Conservation (phyloP, 331 rosid genomes). For the Quercus lobata region DNA sequence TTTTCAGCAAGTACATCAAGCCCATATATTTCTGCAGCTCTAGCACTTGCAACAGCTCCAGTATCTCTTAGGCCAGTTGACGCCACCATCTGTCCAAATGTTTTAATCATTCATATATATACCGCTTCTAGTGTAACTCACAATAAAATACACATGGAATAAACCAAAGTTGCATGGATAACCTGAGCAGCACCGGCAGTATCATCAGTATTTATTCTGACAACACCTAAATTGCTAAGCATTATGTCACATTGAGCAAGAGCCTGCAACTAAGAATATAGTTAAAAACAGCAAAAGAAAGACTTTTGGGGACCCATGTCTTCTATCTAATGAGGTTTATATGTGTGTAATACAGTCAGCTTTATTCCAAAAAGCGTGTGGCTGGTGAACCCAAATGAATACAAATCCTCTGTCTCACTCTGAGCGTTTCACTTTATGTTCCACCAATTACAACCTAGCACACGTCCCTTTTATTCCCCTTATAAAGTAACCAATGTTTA, state of each 20-base stretch:
- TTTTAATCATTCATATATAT: constrained; percentile 16
- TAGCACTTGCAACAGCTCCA: constrained; percentile 86
- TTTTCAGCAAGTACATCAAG: constrained; percentile 66
- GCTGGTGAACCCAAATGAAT: constrained; percentile 6
- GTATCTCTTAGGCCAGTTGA: constrained; percentile 44
- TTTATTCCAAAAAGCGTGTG: constrained; percentile 9
- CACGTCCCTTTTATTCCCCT: too few species aligned
- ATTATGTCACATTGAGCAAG: constrained; percentile 66
- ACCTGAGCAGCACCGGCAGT: constrained; percentile 92
- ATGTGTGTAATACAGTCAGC: background rate
- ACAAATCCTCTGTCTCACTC: background rate
- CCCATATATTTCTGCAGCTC: constrained; percentile 82
- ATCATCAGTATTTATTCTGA: constrained; percentile 53
- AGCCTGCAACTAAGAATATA: constrained; percentile 56
- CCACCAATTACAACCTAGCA: too few species aligned
- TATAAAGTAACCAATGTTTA: too few species aligned
- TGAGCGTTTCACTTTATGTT: too few species aligned
- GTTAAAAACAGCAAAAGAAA: constrained; percentile 9
- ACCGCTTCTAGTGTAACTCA: constrained; percentile 16
- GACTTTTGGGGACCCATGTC: background rate
- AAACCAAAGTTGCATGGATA: constrained; percentile 19
- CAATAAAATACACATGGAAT: constrained; percentile 1
- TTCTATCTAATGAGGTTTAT: constrained; percentile 5
- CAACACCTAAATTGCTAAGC: constrained; percentile 51
- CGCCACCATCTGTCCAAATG: constrained; percentile 57